A percentile compares a stretch with the other conserved stretches of the same genome.
Evolutionary conservation across 805 yeast species (phyloP).

Genomic region (Nakazawaea populi): DNA sequence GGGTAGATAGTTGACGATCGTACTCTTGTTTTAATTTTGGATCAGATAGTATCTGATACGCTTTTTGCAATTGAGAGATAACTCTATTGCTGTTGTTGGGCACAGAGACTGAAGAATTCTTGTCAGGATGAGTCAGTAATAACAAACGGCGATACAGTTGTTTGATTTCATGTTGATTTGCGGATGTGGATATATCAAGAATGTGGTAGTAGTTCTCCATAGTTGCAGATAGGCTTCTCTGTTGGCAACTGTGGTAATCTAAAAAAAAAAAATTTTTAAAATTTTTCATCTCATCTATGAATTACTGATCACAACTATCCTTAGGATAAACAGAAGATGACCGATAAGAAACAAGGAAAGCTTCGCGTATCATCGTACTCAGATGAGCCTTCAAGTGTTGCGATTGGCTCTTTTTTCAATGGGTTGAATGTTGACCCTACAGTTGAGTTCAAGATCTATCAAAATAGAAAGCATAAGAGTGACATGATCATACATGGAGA

Average conservation of each 20-base stretch:
- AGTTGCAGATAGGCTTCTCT: neutral
- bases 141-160: constrained; percentile 59
- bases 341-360: neutral
- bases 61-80: constrained; percentile 38
- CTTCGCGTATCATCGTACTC: constrained; percentile 28
- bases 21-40: constrained; percentile 37
- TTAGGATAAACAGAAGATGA: neutral
- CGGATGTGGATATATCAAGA: constrained; percentile 12
- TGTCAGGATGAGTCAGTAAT: constrained; percentile 77
- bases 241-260: neutral
- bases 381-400: constrained; percentile 43
- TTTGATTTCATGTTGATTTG: constrained; percentile 38
- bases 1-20: constrained; percentile 37
- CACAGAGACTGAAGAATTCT: constrained; percentile 20
- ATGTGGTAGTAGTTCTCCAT: constrained; percentile 2
- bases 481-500: constrained; percentile 73
- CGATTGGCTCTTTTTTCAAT: constrained; percentile 70
- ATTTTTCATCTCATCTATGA: neutral
- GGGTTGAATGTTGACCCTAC: constrained; percentile 60
- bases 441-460: constrained; percentile 58
- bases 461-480: constrained; percentile 33
- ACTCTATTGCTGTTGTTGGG: constrained; percentile 3
- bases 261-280: neutral
- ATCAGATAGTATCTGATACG: constrained; percentile 54
- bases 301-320: neutral